phyloP scores from a whole-genome alignment of 495 filamentous ascomycete genomes.

The Xylaria cubensis region DNA sequence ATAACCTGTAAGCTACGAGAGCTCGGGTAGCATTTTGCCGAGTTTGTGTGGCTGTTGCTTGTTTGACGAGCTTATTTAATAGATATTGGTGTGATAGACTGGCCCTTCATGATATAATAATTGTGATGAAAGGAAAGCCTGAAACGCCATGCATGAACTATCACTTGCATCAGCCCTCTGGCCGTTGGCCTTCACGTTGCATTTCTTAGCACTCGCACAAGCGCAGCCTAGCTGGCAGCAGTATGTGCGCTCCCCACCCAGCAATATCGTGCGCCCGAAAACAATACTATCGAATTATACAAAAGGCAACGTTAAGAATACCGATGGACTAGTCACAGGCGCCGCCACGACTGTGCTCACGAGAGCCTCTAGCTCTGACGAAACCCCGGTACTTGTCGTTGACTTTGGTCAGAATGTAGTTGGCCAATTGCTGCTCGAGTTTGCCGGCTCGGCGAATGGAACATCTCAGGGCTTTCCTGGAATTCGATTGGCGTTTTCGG shows the following conservation, averaged over 20 bases:
- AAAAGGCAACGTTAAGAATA: slow-evolving; percentile 41
- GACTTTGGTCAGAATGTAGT: slow-evolving; percentile 57
- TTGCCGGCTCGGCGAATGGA: slow-evolving; percentile 32
- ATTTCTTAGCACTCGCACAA: neutral
- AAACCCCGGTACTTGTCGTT: slow-evolving; percentile 41
- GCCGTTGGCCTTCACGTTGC: neutral
- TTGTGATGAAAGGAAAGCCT: neutral
- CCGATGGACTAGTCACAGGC: slow-evolving; percentile 42
- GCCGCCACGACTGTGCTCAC: slow-evolving; percentile 34
- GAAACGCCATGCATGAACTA: neutral
- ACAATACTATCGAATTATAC: slow-evolving; percentile 27
- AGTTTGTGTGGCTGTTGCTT: neutral
- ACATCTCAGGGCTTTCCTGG: slow-evolving; percentile 42
- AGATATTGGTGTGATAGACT: neutral
- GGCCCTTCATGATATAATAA: too few species aligned
- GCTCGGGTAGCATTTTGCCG: slow-evolving; percentile 6
- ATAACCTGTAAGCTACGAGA: neutral
- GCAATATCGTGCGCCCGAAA: slow-evolving; percentile 26
- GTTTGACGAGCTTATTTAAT: neutral
- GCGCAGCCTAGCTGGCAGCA: slow-evolving; percentile 34
- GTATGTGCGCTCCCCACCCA: slow-evolving; percentile 34
- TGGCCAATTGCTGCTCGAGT: slow-evolving; percentile 40
- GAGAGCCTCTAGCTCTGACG: slow-evolving; percentile 20
- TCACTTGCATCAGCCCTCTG: slow-evolving; percentile 9
- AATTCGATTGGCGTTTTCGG: slow-evolving; percentile 53